Conservation (phyloP, 2,329 filamentous ascomycete genomes). For the Alternaria rosae region DNA sequence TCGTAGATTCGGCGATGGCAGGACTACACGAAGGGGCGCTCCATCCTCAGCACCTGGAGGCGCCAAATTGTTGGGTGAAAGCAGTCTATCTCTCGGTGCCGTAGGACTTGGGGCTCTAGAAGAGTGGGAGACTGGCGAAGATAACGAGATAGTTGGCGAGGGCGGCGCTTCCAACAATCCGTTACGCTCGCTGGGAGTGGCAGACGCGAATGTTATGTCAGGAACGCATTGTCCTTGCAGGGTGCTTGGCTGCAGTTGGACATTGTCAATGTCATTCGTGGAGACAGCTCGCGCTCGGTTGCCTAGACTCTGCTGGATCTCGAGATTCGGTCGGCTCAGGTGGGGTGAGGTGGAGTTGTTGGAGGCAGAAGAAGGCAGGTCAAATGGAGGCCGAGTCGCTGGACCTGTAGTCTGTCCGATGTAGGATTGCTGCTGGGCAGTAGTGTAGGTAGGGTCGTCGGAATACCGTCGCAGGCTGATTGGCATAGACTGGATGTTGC, state of each 20-base stretch:
- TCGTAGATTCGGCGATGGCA: slow-evolving; percentile 29
- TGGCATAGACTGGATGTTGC: slow-evolving; percentile 74
- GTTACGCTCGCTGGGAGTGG: slow-evolving; percentile 40
- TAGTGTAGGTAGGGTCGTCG: slow-evolving; percentile 63
- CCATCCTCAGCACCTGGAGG: slow-evolving; percentile 48
- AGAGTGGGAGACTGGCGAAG: slow-evolving; percentile 46
- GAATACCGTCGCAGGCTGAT: slow-evolving; percentile 75
- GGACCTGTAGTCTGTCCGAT: slow-evolving; percentile 59
- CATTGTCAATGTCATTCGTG: slow-evolving; percentile 62
- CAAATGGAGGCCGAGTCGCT: slow-evolving; percentile 48
- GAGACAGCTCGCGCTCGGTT: slow-evolving; percentile 63
- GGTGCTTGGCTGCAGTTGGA: slow-evolving; percentile 54
- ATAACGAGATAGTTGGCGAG: slow-evolving; percentile 51
- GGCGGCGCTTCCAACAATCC: slow-evolving; percentile 28
- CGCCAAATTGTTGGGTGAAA: slow-evolving; percentile 42
- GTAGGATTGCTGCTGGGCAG: slow-evolving; percentile 56
- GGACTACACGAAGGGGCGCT: slow-evolving; percentile 24
- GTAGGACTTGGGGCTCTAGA: slow-evolving; percentile 39
- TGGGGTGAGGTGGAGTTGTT: slow-evolving; percentile 30
- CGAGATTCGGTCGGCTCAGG: slow-evolving; percentile 34
- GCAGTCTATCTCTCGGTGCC: slow-evolving; percentile 28
- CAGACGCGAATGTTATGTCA: slow-evolving; percentile 46
- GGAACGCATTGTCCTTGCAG: slow-evolving; percentile 35
- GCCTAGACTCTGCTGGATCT: slow-evolving; percentile 38
- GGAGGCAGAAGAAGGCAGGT: slow-evolving; percentile 29